A percentile compares a stretch with the other conserved stretches of the same genome.
Evolutionary conservation across 306 rosid genomes (phyloP).

Genomic region (Ceratonia siliqua): DNA sequence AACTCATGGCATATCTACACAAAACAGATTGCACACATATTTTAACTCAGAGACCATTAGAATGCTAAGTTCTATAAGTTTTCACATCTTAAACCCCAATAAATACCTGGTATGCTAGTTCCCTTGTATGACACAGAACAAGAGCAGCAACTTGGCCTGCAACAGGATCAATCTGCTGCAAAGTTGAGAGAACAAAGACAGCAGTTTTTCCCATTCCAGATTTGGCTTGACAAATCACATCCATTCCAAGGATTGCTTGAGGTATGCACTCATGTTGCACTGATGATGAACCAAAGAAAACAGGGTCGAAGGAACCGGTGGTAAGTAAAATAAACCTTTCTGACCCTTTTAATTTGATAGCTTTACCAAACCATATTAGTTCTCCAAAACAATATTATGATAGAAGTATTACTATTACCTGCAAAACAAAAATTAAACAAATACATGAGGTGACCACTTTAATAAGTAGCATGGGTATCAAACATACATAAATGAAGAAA

Average conservation of each 20-base stretch:
- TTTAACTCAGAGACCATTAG: neutral
- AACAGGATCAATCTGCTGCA: conserved; percentile 98
- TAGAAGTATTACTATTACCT: conserved; percentile 91
- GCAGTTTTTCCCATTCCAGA: conserved; percentile 99
- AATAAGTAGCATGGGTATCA: neutral
- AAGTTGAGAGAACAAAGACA: conserved; percentile 88
- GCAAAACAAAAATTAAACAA: conserved; percentile 39
- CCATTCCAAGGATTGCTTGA: conserved; percentile 99
- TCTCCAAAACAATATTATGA: conserved; percentile 69
- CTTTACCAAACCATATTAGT: conserved; percentile 63
- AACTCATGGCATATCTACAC: conserved; percentile 95
- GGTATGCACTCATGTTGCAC: conserved; percentile 99
- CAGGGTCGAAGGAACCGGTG: conserved; percentile 61
- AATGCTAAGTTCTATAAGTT: neutral
- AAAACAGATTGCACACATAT: neutral
- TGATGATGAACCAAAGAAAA: conserved; percentile 87
- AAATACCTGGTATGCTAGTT: conserved; percentile 90
- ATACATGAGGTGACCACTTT: neutral
- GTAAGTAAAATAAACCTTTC: conserved; percentile 80
- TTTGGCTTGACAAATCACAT: conserved; percentile 97
- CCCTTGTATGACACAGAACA: conserved; percentile 93
- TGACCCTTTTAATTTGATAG: conserved; percentile 62
- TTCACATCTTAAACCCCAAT: neutral
- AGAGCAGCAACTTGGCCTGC: conserved; percentile 98
- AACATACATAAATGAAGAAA: neutral